Evolutionary conservation across 2,329 filamentous ascomycete species (phyloP).

Genomic region (Aspergillus unguis): DNA sequence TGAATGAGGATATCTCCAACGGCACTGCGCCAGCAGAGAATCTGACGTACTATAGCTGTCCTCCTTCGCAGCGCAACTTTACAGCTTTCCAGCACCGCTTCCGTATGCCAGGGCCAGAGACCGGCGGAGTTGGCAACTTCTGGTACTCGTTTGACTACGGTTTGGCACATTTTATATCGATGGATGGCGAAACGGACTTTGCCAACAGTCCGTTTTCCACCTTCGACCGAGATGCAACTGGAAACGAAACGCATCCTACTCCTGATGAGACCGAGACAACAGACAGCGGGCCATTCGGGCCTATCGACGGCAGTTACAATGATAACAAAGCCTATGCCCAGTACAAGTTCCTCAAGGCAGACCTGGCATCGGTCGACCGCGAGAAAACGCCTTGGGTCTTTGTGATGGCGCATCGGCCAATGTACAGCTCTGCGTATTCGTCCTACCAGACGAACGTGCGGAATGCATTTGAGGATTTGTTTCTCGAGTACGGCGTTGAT

Average conservation of each 20-base stretch:
- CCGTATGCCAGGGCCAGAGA: constrained; percentile 50
- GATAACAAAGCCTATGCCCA: constrained; percentile 47
- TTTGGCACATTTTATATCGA: constrained; percentile 50
- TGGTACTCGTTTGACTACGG: constrained; percentile 57
- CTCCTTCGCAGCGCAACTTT: constrained; percentile 51
- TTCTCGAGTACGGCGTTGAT: constrained; percentile 48
- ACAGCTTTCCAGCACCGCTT: constrained; percentile 53
- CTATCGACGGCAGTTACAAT: constrained; percentile 39
- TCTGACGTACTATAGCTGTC: constrained; percentile 53
- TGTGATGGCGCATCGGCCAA: constrained; percentile 49
- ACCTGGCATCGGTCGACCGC: constrained; percentile 46
- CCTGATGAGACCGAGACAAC: constrained; percentile 46
- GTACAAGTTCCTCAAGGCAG: constrained; percentile 47
- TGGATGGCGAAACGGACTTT: constrained; percentile 52
- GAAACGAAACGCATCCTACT: constrained; percentile 41
- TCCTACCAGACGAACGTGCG: constrained; percentile 46
- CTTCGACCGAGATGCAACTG: constrained; percentile 43
- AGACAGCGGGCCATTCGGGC: constrained; percentile 50
- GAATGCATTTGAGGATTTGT: constrained; percentile 45
- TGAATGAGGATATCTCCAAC: constrained; percentile 46
- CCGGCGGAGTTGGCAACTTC: constrained; percentile 50
- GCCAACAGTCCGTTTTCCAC: constrained; percentile 47
- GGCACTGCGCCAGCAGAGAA: constrained; percentile 35
- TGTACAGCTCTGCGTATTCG: constrained; percentile 47
- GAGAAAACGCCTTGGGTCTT: constrained; percentile 51